These are phyloP conservation scores for Heritiera fomes DNA, from an alignment of 345 rosid species.

Conservation along the genomic window DNA sequence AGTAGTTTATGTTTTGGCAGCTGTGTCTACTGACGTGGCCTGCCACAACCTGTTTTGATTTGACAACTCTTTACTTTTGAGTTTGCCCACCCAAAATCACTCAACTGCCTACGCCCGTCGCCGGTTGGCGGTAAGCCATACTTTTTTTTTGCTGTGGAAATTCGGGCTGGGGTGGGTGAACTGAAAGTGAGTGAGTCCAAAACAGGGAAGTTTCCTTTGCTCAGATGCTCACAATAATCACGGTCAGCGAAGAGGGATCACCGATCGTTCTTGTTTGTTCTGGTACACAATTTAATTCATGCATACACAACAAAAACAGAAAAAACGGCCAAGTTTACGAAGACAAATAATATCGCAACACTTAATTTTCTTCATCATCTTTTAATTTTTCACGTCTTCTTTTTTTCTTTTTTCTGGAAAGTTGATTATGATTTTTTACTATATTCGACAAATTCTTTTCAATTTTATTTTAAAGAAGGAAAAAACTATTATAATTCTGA, in stretches of 20 bases:
- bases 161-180: no score
- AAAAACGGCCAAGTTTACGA: neutral
- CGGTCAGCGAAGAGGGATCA: neutral
- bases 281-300: no score
- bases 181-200: neutral
- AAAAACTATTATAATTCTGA: no score
- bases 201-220: neutral
- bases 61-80: conserved; percentile 15
- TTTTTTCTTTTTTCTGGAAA: no score
- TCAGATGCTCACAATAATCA: neutral
- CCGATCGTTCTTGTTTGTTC: neutral
- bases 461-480: no score
- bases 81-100: neutral
- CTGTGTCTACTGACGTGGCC: neutral
- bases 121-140: neutral
- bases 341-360: neutral
- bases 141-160: neutral
- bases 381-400: neutral
- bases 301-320: neutral
- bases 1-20: neutral
- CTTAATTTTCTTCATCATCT: neutral
- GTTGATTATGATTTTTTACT: neutral
- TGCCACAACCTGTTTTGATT: neutral
- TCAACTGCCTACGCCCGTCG: neutral
- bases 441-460: neutral